A percentile compares a stretch with the other conserved stretches of the same genome.
Conservation (phyloP, 768 basidiomycete species). For the Zangia roseola region DNA sequence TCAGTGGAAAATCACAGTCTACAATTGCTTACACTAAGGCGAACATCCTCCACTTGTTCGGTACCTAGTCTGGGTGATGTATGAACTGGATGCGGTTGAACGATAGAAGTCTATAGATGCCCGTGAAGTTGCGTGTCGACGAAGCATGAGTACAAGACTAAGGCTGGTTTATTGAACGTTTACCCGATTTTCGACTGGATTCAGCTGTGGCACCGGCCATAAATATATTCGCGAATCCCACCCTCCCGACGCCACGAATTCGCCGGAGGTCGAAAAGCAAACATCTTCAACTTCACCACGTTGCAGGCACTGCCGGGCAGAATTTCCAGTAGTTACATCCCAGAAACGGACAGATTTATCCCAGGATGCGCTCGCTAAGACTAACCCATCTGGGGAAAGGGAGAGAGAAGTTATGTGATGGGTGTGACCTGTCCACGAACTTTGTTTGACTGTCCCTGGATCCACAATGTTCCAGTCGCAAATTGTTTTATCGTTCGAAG, state of each 20-base stretch:
- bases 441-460: too few relatives aligned
- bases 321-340: background rate
- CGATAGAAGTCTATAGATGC: too few relatives aligned
- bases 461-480: constrained; percentile 4
- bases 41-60: too few relatives aligned
- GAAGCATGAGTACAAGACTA: too few relatives aligned
- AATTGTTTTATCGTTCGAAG: background rate
- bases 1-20: too few relatives aligned
- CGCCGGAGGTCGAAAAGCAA: constrained; percentile 10
- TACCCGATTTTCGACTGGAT: too few relatives aligned
- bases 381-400: constrained; percentile 1
- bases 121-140: too few relatives aligned
- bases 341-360: constrained; percentile 7
- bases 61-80: too few relatives aligned
- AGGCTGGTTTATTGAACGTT: too few relatives aligned
- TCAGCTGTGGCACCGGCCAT: constrained; percentile 4
- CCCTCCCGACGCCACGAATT: background rate
- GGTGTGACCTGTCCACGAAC: constrained; percentile 21
- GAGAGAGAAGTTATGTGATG: background rate
- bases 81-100: too few relatives aligned
- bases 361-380: constrained; percentile 1
- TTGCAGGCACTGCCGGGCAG: background rate
- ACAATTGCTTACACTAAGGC: too few relatives aligned
- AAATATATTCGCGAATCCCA: background rate
- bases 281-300: background rate